Evolutionary conservation across 1,284 basidiomycete genomes (phyloP), one percentile per base, ranked within the genome.

Genomic region (Rhodotorula sp.): DNA sequence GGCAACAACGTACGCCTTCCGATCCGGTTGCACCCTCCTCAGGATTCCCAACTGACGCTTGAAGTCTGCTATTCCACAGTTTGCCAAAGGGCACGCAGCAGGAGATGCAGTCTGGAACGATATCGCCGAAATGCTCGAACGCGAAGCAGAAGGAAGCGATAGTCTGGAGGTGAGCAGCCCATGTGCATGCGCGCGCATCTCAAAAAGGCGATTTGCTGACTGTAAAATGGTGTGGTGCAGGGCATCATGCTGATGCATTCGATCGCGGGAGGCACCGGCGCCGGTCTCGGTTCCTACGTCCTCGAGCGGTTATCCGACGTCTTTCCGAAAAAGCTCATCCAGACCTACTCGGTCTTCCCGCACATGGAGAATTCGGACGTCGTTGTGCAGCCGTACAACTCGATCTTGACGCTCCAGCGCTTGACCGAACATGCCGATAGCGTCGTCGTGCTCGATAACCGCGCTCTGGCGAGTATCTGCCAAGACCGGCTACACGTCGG

Each of bases 181-280:
- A 7, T 1, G 85, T 78, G 52, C 34, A 5, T 14, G 28, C 48
- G 16, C 8, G 15, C 1, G 23, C 21, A 34, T 19, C 19, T 38
- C 21, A 21, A 60, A 38, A 28, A 15, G 21, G 21, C 61, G 64
- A 59, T 54, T 31, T 4, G 38, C 38, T 43, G 38, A 43, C 61
- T 28, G 16, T 56, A 43, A 58, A 10, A 52, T 28, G 19, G 23
- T 12, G 1, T 78, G 21, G 0, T 19, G n/a, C 79, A 99, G 95
- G 97, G 95, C 2, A 99, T 99, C 83, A 97, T 98, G 91, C 84
- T 97, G 60, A 90, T 98, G 84, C 97, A 99, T 81, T 98, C 95
- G 45, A 99, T 99, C 81, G 97, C 97, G 54, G 95, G 97, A 49
- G 95, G 97, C 12, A 99, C 97, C 6, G 97, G 97, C 34, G 99